Evolutionary conservation across 2,329 filamentous ascomycete genomes (phyloP), one percentile per base, ranked within the genome.

Genomic region (Stemphylium vesicarium): DNA sequence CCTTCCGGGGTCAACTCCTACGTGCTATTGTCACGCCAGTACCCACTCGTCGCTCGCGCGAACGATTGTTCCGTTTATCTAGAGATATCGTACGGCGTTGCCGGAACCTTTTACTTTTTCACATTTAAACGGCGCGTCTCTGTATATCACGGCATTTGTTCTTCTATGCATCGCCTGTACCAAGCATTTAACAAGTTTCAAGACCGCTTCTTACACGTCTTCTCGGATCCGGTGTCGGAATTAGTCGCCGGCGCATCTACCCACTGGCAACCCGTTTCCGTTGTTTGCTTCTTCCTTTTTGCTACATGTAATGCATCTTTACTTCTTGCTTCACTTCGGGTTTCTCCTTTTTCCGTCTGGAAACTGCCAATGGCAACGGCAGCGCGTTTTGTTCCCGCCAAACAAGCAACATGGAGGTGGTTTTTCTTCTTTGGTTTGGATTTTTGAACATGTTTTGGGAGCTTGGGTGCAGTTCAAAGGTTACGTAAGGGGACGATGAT

Each of bases 141-240:
- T 68, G 63, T 66, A 65, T 59, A 68, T 65, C 51, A 54, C 53
- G 60, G 62, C 61, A 60, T 64, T 44, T 62, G 44, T 55, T 51
- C 57, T 50, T 57, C 46, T 54, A 53, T 65, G 60, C 64, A 66
- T 64, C 49, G 53, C 56, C 56, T 64, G 63, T 67, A 67, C 46
- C 61, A 57, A 64, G 52, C 36, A 45, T 55, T 29, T 45, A 29
- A 24, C 47, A 37, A 49, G 26, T 48, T 12, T 36, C 16, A 38
- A 49, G 39, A 42, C 46, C 18, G 31, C 16, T 31, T 38, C 29
- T 38, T 43, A 39, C 13, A 26, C 36, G 20, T 20, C 7, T 22
- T 16, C n/a, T 18, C n/a, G 13, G 16, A 15, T 10, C n/a, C n/a
- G 45, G 24, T 26, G 4, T 32, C n/a, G 35, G 16, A 24, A 44